phyloP scores from a whole-genome alignment of 1,284 basidiomycete genomes.

The Calocybe gambosa region DNA sequence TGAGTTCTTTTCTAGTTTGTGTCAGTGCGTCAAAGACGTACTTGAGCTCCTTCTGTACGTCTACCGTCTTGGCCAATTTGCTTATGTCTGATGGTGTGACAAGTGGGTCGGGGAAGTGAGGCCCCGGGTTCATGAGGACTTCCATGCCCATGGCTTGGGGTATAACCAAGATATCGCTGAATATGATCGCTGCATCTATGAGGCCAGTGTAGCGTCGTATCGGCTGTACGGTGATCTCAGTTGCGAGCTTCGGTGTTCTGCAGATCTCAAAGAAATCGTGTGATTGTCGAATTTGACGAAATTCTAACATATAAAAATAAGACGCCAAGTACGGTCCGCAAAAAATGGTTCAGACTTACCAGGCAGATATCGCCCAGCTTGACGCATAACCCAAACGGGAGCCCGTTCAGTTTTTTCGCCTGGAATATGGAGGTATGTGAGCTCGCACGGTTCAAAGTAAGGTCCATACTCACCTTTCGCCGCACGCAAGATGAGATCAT shows the following conservation, averaged over 20 bases:
- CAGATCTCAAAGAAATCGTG: constrained; percentile 95
- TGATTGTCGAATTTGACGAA: constrained; percentile 73
- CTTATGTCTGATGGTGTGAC: constrained; percentile 67
- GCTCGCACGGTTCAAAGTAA: neutral
- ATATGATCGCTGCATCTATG: constrained; percentile 93
- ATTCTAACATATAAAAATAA: constrained; percentile 49
- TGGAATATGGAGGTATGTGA: constrained; percentile 21
- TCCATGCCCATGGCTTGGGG: constrained; percentile 95
- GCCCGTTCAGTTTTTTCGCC: constrained; percentile 88
- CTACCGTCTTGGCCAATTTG: constrained; percentile 56
- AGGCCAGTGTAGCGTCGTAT: constrained; percentile 80
- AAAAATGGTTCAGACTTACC: constrained; percentile 43
- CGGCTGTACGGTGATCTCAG: constrained; percentile 86
- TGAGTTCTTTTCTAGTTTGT: constrained; percentile 68
- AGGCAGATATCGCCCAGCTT: constrained; percentile 94
- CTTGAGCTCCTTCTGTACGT: constrained; percentile 76
- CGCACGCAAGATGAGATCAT: constrained; percentile 87
- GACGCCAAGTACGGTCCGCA: neutral
- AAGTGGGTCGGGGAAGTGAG: constrained; percentile 82
- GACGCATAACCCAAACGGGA: constrained; percentile 99
- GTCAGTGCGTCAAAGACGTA: constrained; percentile 93
- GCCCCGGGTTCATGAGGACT: constrained; percentile 90
- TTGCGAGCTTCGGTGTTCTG: constrained; percentile 80
- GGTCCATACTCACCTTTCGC: constrained; percentile 54
- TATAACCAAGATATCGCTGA: constrained; percentile 93